These are phyloP conservation scores for Fusarium sp. DNA, from an alignment of 2,329 filamentous ascomycete genomes.

Conservation along the genomic window DNA sequence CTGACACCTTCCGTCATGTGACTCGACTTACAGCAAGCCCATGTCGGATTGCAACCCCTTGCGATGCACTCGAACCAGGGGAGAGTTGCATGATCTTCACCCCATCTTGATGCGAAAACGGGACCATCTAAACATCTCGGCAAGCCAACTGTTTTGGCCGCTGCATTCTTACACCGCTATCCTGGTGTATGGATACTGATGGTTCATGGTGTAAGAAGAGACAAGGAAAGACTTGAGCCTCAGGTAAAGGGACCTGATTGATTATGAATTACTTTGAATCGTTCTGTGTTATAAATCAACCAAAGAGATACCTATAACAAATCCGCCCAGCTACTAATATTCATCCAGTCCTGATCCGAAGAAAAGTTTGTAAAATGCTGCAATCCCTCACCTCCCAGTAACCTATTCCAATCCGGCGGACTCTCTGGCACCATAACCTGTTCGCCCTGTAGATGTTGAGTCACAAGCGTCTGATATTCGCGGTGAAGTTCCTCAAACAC, in stretches of 20 bases:
- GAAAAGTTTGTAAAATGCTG: conserved; percentile 33
- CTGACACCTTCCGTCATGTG: not conserved
- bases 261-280: not conserved
- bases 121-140: not conserved
- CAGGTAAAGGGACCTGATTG: not conserved
- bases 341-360: conserved; percentile 43
- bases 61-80: not conserved
- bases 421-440: conserved; percentile 42
- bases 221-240: not conserved
- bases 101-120: not conserved
- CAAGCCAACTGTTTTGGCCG: not conserved
- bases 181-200: not conserved
- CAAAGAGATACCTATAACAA: conserved; percentile 6
- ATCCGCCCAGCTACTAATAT: conserved; percentile 43
- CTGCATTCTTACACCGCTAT: not conserved
- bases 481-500: conserved; percentile 43
- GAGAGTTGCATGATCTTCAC: not conserved
- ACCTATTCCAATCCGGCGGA: conserved; percentile 41
- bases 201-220: not conserved
- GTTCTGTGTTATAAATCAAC: not conserved
- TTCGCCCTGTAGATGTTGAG: conserved; percentile 39
- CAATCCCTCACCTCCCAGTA: conserved; percentile 34
- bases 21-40: not conserved
- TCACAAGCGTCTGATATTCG: conserved; percentile 42
- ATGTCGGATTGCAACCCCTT: not conserved